Base-by-base conservation (phyloP, 495 filamentous ascomycete species). In the Hypoxylon cercidicola region DNA sequence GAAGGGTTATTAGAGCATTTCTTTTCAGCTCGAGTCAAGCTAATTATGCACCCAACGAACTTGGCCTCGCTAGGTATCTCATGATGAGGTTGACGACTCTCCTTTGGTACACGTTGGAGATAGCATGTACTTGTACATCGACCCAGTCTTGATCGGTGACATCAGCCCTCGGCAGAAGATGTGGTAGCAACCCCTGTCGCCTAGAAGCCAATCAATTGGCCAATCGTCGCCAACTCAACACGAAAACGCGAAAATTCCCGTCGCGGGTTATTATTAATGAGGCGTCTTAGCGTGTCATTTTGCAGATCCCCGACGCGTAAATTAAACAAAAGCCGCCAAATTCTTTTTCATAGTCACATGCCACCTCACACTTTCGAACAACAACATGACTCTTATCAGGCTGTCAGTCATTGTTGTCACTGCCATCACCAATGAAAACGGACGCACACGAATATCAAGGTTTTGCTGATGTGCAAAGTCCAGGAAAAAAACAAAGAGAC, bases 181-280 rank as follows among this genome's bases (percentile, higher is more conserved):
- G 25, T 28, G 25, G 7, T 7, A 28, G 25, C 25, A 28, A 28
- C 25, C 25, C 25, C 25, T 28, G 25, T 7, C 7, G 25, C 25
- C 3, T 28, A 28, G 25, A 28, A 28, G 25, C 25, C 25, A 28
- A 28, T 44, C 30, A 0, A 59, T 59, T 59, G 37, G 55, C 18
- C 25, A 23, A n/a, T 10, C 35, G 16, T 15, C 39, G 16, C 34
- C 34, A 37, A 12, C 3, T 12, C 20, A 7, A 41, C 55, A 16
- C 55, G 46, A 34, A 50, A 34, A 59, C 55, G 55, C 55, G 57
- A 60, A 60, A 60, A 52, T 52, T 39, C 48, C 28, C 49, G 49
- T 41, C 49, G 35, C 57, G 57, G 25, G 25, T 28, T 51, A 23
- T 19, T 35, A 15, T 44, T 44, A 43, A 51, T 35, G 35, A 60